Conservation (phyloP, 805 yeast species). For the Monosporozyma servazzii region DNA sequence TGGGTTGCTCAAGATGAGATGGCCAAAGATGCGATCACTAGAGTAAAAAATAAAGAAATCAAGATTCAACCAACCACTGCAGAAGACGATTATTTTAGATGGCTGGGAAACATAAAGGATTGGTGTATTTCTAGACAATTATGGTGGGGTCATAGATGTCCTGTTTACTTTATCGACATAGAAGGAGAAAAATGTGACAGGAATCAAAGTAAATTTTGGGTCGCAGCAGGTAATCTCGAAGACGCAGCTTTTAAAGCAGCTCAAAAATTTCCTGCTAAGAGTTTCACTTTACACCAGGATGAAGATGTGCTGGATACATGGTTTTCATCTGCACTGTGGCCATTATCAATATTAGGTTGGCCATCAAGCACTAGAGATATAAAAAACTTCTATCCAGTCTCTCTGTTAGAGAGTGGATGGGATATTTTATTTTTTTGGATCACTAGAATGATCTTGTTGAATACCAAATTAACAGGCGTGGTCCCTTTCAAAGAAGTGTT, state of each 20-base stretch:
- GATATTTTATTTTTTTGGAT: constrained; percentile 99
- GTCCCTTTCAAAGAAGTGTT: constrained; percentile 90
- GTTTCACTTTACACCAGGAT: constrained; percentile 76
- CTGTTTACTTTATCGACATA: constrained; percentile 76
- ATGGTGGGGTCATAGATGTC: constrained; percentile 98
- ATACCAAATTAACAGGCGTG: constrained; percentile 72
- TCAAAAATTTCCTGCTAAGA: constrained; percentile 54
- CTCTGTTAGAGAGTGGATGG: constrained; percentile 96
- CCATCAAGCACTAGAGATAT: constrained; percentile 68
- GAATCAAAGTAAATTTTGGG: constrained; percentile 52
- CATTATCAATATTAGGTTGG: constrained; percentile 93
- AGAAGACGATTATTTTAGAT: constrained; percentile 82
- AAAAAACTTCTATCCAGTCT: constrained; percentile 74
- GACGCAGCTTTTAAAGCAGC: constrained; percentile 81
- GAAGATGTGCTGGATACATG: constrained; percentile 98
- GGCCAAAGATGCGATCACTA: constrained; percentile 79
- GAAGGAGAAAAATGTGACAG: constrained; percentile 54
- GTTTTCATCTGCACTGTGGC: constrained; percentile 98
- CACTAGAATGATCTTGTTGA: constrained; percentile 85
- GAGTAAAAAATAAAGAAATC: constrained; percentile 71
- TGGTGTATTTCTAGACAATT: constrained; percentile 95
- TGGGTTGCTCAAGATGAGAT: constrained; percentile 86
- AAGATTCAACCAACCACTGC: constrained; percentile 77
- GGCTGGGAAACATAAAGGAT: constrained; percentile 93
- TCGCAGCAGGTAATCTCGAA: constrained; percentile 70